These are phyloP conservation scores for Angomonas ambiguus DNA, from an alignment of 208 protist species.

Conservation along the genomic window DNA sequence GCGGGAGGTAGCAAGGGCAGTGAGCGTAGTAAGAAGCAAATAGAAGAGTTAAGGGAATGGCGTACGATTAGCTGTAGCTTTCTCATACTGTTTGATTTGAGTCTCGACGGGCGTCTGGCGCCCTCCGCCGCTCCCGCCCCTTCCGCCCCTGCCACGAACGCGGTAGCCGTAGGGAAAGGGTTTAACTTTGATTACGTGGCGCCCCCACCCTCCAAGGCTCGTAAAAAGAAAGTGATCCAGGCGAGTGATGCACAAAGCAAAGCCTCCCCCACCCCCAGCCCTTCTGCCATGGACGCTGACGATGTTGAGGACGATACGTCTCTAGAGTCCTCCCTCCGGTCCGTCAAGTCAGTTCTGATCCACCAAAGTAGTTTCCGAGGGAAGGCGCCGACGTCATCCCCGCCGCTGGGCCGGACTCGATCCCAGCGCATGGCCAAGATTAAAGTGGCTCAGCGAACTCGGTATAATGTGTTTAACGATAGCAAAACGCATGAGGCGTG, in stretches of 20 bases:
- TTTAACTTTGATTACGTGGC: conserved; percentile 14
- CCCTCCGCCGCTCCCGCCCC: conserved; percentile 2
- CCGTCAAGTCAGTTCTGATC: conserved; percentile 15
- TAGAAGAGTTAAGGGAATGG: conserved; percentile 2
- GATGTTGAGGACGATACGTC: not conserved
- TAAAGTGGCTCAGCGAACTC: conserved; percentile 15
- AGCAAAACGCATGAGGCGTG: conserved; percentile 25
- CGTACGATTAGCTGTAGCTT: conserved; percentile 10
- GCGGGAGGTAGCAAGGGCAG: not conserved
- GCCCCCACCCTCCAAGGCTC: not conserved
- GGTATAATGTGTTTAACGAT: conserved; percentile 40
- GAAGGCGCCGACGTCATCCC: not conserved
- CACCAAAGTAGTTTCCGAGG: conserved; percentile 11
- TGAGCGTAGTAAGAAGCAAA: not conserved
- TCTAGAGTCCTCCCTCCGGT: not conserved
- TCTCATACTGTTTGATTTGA: conserved; percentile 13
- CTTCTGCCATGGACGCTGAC: not conserved
- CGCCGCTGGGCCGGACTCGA: not conserved
- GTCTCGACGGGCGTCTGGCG: conserved; percentile 13
- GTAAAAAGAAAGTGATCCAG: not conserved
- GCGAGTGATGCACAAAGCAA: too few species aligned
- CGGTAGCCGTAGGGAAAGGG: conserved; percentile 9
- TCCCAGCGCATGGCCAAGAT: conserved; percentile 12
- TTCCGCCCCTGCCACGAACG: not conserved
- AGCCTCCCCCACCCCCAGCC: too few species aligned